Percentiles rank a stretch among this genome's conserved stretches.
phyloP scores from a whole-genome alignment of 208 protist species.

The Leishmania aethiopica region DNA sequence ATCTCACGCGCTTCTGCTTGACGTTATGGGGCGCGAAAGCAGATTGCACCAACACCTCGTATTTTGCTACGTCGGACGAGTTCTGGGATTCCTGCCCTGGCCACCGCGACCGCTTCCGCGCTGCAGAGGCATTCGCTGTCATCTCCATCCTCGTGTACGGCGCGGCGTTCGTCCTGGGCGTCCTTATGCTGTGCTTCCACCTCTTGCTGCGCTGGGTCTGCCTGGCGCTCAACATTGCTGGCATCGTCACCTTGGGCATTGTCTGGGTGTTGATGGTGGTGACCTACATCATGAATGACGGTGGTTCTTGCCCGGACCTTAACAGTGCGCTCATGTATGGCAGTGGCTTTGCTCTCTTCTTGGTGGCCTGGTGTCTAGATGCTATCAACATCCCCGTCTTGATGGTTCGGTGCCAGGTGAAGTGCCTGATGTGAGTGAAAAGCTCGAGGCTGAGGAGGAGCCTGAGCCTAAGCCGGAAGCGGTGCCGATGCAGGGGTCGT shows the following conservation, averaged over 20 bases:
- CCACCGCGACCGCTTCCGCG: conserved; percentile 39
- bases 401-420: background rate
- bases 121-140: conserved; percentile 44
- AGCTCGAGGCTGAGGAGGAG: too few relatives aligned
- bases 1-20: too few relatives aligned
- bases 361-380: conserved; percentile 42
- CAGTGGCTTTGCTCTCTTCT: conserved; percentile 35
- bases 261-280: conserved; percentile 46
- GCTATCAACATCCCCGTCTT: conserved; percentile 44
- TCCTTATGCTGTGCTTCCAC: too few relatives aligned
- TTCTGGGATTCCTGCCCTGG: conserved; percentile 26
- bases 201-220: conserved; percentile 17
- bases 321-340: too few relatives aligned
- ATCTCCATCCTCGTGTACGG: conserved; percentile 29
- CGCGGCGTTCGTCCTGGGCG: conserved; percentile 16
- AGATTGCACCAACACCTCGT: too few relatives aligned
- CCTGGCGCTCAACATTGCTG: conserved; percentile 36
- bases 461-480: too few relatives aligned
- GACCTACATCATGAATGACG: conserved; percentile 28
- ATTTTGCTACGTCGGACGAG: too few relatives aligned
- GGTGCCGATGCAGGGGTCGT: too few relatives aligned
- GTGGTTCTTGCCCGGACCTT: too few relatives aligned
- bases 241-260: conserved; percentile 22
- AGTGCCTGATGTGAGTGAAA: too few relatives aligned
- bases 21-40: too few relatives aligned